phyloP scores from a whole-genome alignment of 2,329 filamentous ascomycete genomes.

The Talaromyces atroroseus region DNA sequence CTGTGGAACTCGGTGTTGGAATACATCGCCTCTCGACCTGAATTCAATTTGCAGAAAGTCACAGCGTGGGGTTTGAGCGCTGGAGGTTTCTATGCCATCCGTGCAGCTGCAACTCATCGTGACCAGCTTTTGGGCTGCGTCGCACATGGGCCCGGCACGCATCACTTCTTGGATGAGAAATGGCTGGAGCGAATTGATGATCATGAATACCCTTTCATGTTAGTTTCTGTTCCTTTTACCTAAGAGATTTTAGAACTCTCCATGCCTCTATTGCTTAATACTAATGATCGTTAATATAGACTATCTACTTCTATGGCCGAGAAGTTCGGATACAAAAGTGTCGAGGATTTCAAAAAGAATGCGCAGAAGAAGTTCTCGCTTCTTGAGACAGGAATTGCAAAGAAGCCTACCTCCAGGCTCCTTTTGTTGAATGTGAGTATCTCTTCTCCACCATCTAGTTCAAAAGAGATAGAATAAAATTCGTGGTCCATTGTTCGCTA shows the following conservation, averaged over 20 bases:
- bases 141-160: constrained; percentile 59
- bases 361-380: constrained; percentile 59
- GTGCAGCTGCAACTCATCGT: constrained; percentile 63
- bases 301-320: constrained; percentile 52
- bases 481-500: neutral
- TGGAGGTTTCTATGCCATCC: constrained; percentile 64
- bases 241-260: neutral
- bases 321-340: constrained; percentile 57
- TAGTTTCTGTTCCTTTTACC: constrained; percentile 18
- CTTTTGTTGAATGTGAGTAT: constrained; percentile 55
- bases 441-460: neutral
- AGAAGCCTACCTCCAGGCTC: constrained; percentile 52
- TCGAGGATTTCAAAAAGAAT: constrained; percentile 51
- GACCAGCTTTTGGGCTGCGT: constrained; percentile 50
- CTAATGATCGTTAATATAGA: constrained; percentile 23
- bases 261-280: neutral
- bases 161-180: constrained; percentile 55
- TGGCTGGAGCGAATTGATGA: constrained; percentile 60
- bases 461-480: neutral
- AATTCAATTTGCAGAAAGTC: constrained; percentile 54
- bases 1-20: constrained; percentile 58
- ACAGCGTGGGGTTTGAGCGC: constrained; percentile 61
- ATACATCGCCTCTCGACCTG: constrained; percentile 50
- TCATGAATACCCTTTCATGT: constrained; percentile 61
- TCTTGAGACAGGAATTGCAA: constrained; percentile 54